These are phyloP conservation scores for Neurospora tetraspora DNA, from an alignment of 495 filamentous ascomycete genomes.

Conservation along the genomic window DNA sequence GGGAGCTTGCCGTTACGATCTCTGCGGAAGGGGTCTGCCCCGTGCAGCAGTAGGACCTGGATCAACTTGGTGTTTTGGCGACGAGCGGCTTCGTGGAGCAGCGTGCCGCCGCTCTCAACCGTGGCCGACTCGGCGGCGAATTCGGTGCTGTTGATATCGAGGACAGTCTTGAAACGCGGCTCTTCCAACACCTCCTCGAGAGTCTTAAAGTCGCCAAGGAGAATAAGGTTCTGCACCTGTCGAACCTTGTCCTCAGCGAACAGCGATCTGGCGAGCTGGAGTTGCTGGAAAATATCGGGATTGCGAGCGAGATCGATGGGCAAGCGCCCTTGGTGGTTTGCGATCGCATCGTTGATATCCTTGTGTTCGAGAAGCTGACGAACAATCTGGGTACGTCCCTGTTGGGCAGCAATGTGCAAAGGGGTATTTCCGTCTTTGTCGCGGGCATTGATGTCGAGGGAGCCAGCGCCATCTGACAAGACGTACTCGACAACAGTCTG, in stretches of 20 bases:
- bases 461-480: constrained; percentile 55
- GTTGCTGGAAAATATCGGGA: constrained; percentile 88
- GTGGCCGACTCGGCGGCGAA: constrained; percentile 73
- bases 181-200: constrained; percentile 75
- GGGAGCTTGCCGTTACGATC: constrained; percentile 93
- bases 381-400: constrained; percentile 71
- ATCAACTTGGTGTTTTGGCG: constrained; percentile 76
- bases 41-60: constrained; percentile 82
- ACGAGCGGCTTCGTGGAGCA: constrained; percentile 88
- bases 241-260: constrained; percentile 80
- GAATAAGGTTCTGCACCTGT: constrained; percentile 69
- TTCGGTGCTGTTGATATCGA: constrained; percentile 87
- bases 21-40: constrained; percentile 92
- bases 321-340: constrained; percentile 81
- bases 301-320: constrained; percentile 82
- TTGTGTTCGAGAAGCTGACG: constrained; percentile 67
- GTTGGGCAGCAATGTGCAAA: constrained; percentile 75
- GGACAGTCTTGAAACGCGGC: constrained; percentile 65
- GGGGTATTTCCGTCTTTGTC: constrained; percentile 92
- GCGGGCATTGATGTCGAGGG: constrained; percentile 75
- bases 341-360: constrained; percentile 77
- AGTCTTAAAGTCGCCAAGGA: constrained; percentile 59
- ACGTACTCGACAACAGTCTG: constrained; percentile 93
- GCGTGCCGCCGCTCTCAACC: constrained; percentile 66
- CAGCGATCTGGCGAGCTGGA: constrained; percentile 82